phyloP scores from a whole-genome alignment of 768 basidiomycete genomes.

The Lactarius akahatsu region DNA sequence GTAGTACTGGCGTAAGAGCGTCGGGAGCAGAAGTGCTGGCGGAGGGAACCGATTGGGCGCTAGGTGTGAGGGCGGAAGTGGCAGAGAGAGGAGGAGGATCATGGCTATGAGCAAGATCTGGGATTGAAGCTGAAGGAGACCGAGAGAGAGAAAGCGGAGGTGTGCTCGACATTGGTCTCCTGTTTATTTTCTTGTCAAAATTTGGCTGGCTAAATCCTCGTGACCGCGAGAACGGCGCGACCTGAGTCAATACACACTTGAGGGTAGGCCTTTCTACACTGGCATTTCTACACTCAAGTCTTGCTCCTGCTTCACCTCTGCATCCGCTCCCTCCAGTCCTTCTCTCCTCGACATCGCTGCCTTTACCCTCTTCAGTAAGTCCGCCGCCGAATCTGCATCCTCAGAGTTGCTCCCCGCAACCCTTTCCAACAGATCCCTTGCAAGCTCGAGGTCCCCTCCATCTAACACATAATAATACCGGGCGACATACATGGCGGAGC shows the following conservation, averaged over 20 bases:
- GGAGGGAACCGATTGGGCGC: constrained; percentile 4
- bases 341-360: constrained; percentile 22
- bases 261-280: constrained; percentile 29
- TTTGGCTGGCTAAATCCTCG: constrained; percentile 33
- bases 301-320: constrained; percentile 17
- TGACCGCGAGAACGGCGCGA: constrained; percentile 32
- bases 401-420: constrained; percentile 39
- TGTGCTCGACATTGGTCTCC: constrained; percentile 28
- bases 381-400: constrained; percentile 28
- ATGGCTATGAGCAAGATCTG: not conserved
- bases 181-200: constrained; percentile 33
- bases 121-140: constrained; percentile 19
- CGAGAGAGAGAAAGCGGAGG: constrained; percentile 24
- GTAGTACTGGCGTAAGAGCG: not conserved
- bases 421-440: constrained; percentile 67
- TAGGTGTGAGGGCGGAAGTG: not conserved
- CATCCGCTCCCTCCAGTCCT: not conserved
- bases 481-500: constrained; percentile 82
- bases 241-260: constrained; percentile 20
- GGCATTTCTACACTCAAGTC: constrained; percentile 15
- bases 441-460: constrained; percentile 65
- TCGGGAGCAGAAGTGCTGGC: constrained; percentile 22
- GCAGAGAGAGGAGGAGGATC: constrained; percentile 5
- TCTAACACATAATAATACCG: constrained; percentile 67
- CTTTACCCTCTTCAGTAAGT: constrained; percentile 29